Evolutionary conservation across 1,284 basidiomycete species (phyloP).

Genomic region (Erythrobasidium hasegawianum): DNA sequence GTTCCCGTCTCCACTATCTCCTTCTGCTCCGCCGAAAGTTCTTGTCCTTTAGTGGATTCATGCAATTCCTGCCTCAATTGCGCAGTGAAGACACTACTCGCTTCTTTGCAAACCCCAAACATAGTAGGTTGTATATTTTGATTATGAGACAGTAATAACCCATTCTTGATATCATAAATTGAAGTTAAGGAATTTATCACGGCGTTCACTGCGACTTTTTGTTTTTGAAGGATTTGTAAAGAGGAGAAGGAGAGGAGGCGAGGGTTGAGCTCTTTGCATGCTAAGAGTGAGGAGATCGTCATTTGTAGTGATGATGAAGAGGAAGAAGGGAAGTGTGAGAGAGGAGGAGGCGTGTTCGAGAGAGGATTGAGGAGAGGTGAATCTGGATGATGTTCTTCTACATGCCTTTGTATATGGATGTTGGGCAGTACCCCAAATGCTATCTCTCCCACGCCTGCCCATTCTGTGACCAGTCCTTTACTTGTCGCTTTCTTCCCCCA

Average conservation of each 20-base stretch:
- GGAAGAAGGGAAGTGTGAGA: constrained; percentile 57
- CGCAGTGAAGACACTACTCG: constrained; percentile 42
- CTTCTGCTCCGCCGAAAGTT: neutral
- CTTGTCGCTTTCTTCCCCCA: neutral
- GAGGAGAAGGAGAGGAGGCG: constrained; percentile 67
- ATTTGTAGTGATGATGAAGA: constrained; percentile 59
- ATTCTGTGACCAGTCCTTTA: constrained; percentile 52
- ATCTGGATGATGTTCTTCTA: constrained; percentile 33
- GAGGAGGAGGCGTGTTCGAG: constrained; percentile 47
- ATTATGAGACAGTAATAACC: constrained; percentile 53
- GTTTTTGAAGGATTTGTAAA: constrained; percentile 67
- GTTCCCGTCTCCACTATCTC: neutral
- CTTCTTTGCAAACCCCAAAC: constrained; percentile 42
- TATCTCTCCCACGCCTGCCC: constrained; percentile 68
- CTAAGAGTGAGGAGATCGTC: constrained; percentile 65
- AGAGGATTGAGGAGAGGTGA: constrained; percentile 43
- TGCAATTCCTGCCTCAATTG: constrained; percentile 34
- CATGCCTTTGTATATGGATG: constrained; percentile 45
- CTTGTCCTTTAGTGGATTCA: neutral
- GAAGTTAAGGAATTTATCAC: constrained; percentile 86
- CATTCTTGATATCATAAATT: constrained; percentile 74
- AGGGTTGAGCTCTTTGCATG: constrained; percentile 59
- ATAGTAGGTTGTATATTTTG: constrained; percentile 40
- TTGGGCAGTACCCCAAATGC: constrained; percentile 77
- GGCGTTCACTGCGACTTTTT: constrained; percentile 79